Conservation (phyloP, 2,329 filamentous ascomycete genomes). For the Alternaria conjuncta region DNA sequence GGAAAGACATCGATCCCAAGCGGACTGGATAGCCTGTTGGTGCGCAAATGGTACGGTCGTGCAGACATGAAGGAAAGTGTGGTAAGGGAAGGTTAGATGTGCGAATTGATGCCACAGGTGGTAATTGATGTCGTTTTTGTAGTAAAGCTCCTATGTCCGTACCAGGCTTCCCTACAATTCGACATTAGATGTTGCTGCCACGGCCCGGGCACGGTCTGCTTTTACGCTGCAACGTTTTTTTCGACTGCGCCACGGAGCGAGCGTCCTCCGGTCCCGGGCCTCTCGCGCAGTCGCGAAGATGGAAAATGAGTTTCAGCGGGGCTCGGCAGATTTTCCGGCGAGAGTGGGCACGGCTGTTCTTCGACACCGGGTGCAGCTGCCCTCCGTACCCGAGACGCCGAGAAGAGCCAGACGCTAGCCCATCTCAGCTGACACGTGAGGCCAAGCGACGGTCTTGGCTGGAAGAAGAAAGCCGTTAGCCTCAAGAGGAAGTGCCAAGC, state of each 20-base stretch:
- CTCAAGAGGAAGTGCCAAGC: constrained; percentile 30
- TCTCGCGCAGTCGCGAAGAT: neutral
- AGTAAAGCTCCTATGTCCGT: neutral
- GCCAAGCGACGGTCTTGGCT: constrained; percentile 27
- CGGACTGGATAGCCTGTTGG: neutral
- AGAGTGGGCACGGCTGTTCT: neutral
- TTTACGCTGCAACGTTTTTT: neutral
- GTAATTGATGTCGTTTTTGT: neutral
- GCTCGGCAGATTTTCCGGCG: neutral
- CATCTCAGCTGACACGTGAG: constrained; percentile 12
- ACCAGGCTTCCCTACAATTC: neutral
- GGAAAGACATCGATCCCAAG: neutral
- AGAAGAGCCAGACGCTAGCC: neutral
- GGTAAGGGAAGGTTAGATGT: neutral
- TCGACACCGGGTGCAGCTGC: neutral
- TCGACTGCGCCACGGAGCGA: neutral
- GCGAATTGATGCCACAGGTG: neutral
- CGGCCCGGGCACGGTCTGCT: neutral
- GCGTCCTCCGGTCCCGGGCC: neutral
- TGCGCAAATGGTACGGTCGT: neutral
- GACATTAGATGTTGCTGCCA: neutral
- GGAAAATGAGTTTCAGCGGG: neutral
- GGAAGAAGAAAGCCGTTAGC: constrained; percentile 23
- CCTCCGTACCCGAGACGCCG: neutral
- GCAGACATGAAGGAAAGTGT: neutral